These are phyloP conservation scores for Juncus effusus DNA, from an alignment of 176 grass and related monocot species.

Conservation along the genomic window DNA sequence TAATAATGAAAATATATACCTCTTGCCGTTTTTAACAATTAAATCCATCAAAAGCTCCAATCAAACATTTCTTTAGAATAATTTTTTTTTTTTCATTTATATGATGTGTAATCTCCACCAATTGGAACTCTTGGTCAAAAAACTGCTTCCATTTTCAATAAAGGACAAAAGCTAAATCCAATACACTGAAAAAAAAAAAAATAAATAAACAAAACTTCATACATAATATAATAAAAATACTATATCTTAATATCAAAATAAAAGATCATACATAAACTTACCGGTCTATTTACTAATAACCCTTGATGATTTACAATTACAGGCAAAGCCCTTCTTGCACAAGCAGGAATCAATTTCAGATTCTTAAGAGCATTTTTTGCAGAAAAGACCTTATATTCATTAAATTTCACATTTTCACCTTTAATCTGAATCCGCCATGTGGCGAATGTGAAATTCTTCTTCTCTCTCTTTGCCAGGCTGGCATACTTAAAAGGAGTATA, in stretches of 20 bases:
- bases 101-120: slow-evolving; percentile 76
- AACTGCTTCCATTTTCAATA: slow-evolving; percentile 48
- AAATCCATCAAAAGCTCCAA: neutral
- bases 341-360: slow-evolving; percentile 70
- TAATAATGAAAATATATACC: neutral
- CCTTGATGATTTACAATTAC: slow-evolving; percentile 59
- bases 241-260: too few species aligned
- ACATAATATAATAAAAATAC: too few species aligned
- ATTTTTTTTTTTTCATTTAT: slow-evolving; percentile 35
- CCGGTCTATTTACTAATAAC: slow-evolving; percentile 55
- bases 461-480: slow-evolving; percentile 21
- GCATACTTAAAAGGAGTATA: too few species aligned
- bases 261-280: slow-evolving; percentile 29
- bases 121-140: slow-evolving; percentile 82
- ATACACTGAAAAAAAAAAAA: slow-evolving; percentile 45
- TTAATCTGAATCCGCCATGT: slow-evolving; percentile 61
- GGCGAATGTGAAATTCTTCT: slow-evolving; percentile 40
- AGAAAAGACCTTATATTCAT: slow-evolving; percentile 52
- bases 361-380: slow-evolving; percentile 48
- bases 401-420: slow-evolving; percentile 24
- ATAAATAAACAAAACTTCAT: neutral
- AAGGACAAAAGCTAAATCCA: slow-evolving; percentile 59
- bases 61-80: neutral
- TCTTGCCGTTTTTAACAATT: neutral
- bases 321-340: slow-evolving; percentile 73